A percentile compares a stretch with the other conserved stretches of the same genome.
phyloP scores from a whole-genome alignment of 73 alveolate species.

The Symbiodinium natans region DNA sequence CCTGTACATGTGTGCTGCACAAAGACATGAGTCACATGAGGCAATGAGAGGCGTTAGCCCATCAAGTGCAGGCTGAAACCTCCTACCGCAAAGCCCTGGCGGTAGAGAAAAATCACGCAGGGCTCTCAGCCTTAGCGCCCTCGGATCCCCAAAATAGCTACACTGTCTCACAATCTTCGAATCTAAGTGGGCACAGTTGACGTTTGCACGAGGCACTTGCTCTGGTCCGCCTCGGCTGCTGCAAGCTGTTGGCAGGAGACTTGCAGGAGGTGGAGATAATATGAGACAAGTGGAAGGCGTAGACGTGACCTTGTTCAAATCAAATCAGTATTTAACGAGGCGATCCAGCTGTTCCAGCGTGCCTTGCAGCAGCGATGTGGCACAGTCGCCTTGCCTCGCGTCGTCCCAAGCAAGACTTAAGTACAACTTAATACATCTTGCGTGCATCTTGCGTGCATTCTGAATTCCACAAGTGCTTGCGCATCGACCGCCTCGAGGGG shows the following conservation, averaged over 20 bases:
- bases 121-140: not conserved
- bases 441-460: too few relatives aligned
- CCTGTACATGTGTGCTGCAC: too few relatives aligned
- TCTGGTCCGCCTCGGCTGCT: slow-evolving; percentile 73
- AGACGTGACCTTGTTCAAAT: not conserved
- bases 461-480: too few relatives aligned
- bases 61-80: slow-evolving; percentile 60
- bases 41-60: not conserved
- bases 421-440: too few relatives aligned
- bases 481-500: too few relatives aligned
- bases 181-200: too few relatives aligned
- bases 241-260: slow-evolving; percentile 59
- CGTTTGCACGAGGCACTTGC: slow-evolving; percentile 45
- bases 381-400: slow-evolving; percentile 85
- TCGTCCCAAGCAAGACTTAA: too few relatives aligned
- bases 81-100: slow-evolving; percentile 72
- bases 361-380: slow-evolving; percentile 89
- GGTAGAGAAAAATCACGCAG: slow-evolving; percentile 48
- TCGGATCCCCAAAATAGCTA: not conserved
- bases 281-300: not conserved
- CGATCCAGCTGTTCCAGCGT: slow-evolving; percentile 58
- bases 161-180: not conserved
- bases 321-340: not conserved
- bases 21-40: not conserved
- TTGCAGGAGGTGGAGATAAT: slow-evolving; percentile 23